Percentiles rank a stretch among this genome's conserved stretches.
Evolutionary conservation across 2,329 filamentous ascomycete species (phyloP).

Genomic region (Alternaria arbusti): DNA sequence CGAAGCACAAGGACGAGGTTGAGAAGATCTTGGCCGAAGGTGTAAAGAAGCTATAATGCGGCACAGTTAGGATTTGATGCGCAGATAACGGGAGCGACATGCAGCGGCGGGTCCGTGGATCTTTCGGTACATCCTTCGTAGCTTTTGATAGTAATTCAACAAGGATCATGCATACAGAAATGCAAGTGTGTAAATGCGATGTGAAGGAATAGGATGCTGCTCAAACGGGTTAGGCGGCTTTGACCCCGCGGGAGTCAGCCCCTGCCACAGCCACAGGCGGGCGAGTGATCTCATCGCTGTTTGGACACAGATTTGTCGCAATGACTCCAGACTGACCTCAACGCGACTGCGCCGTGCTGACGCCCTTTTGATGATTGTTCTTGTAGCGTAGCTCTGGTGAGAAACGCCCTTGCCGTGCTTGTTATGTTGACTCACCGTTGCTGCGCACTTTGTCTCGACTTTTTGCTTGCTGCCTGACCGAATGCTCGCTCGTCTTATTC

Average conservation of each 20-base stretch:
- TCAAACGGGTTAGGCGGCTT: neutral
- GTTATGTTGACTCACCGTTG: slow-evolving; percentile 15
- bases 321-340: slow-evolving; percentile 14
- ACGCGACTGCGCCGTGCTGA: slow-evolving; percentile 1
- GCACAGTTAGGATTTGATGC: neutral
- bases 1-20: slow-evolving; percentile 54
- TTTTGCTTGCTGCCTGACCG: slow-evolving; percentile 19
- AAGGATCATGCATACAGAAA: neutral
- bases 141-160: neutral
- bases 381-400: neutral
- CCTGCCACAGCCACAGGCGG: slow-evolving; percentile 10
- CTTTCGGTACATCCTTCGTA: neutral
- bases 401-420: slow-evolving; percentile 22
- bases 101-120: neutral
- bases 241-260: slow-evolving; percentile 10
- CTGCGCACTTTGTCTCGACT: slow-evolving; percentile 1
- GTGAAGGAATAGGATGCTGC: neutral
- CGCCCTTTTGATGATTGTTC: slow-evolving; percentile 14
- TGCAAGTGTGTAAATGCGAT: neutral
- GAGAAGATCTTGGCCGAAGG: slow-evolving; percentile 52
- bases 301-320: neutral
- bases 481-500: slow-evolving; percentile 23
- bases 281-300: slow-evolving; percentile 18
- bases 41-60: slow-evolving; percentile 29
- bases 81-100: neutral